Evolutionary conservation across 257 asterid species (phyloP).

Genomic region (Jacaranda copaia): DNA sequence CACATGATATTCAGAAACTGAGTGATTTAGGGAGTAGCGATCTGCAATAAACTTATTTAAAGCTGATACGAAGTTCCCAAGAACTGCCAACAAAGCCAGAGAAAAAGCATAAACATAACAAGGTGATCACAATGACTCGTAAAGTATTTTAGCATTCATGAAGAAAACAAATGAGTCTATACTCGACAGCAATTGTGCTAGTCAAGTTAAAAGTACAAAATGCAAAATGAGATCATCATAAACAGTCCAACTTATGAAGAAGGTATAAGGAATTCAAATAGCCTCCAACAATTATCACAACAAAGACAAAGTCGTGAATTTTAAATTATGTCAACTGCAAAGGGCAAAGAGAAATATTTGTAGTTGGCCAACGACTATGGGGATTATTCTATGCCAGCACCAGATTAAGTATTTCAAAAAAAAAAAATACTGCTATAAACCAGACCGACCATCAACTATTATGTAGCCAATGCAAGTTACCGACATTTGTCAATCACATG

Average conservation of each 20-base stretch:
- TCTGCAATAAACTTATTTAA: conserved; percentile 84
- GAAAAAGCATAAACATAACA: conserved; percentile 22
- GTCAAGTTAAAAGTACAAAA: neutral
- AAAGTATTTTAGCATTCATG: conserved; percentile 5
- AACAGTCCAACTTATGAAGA: neutral
- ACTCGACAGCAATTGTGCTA: conserved; percentile 6
- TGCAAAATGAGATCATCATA: conserved; percentile 12
- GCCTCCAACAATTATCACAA: neutral
- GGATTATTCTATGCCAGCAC: too few relatives aligned
- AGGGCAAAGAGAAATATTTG: conserved; percentile 12
- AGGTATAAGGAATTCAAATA: conserved; percentile 16
- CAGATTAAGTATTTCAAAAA: too few relatives aligned
- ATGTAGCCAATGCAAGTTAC: neutral
- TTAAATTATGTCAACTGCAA: neutral
- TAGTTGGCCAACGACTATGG: neutral
- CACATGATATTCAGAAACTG: conserved; percentile 87
- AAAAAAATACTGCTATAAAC: conserved; percentile 14
- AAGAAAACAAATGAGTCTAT: conserved; percentile 11
- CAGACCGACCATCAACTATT: conserved; percentile 18
- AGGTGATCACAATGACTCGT: conserved; percentile 1
- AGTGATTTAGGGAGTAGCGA: conserved; percentile 66
- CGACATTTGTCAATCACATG: neutral
- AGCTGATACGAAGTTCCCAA: conserved; percentile 94
- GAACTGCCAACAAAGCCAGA: conserved; percentile 68
- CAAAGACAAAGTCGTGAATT: neutral